Evolutionary conservation across 129 eudicot species (phyloP).

Genomic region (Daucus carota): DNA sequence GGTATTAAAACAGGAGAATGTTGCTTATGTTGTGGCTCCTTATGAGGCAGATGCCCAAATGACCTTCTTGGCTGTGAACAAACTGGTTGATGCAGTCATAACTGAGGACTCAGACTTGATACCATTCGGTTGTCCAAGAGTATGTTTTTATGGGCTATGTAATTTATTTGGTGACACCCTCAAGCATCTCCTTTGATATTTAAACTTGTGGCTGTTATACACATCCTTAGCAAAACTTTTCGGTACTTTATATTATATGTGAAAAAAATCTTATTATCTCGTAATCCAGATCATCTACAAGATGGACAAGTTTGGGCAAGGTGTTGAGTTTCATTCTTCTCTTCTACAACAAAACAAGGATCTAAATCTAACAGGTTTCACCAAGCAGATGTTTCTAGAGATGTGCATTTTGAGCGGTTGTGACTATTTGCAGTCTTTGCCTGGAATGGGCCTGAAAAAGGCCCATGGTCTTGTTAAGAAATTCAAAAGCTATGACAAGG

Average conservation of each 20-base stretch:
- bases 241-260: too few relatives aligned
- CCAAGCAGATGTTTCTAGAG: constrained; percentile 81
- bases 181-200: background rate
- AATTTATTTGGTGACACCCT: constrained; percentile 2
- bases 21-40: constrained; percentile 81
- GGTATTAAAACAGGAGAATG: constrained; percentile 75
- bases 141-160: constrained; percentile 23
- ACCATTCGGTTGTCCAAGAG: constrained; percentile 96
- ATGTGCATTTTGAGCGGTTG: constrained; percentile 97
- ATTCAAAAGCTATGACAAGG: constrained; percentile 70
- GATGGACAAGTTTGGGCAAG: constrained; percentile 97
- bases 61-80: constrained; percentile 83
- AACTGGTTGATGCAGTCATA: constrained; percentile 88
- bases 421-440: constrained; percentile 85
- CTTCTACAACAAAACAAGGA: constrained; percentile 67
- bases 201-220: background rate
- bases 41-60: constrained; percentile 99
- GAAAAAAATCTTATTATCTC: constrained; percentile 1
- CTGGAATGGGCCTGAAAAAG: constrained; percentile 96
- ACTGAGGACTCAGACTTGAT: constrained; percentile 96
- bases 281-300: constrained; percentile 74
- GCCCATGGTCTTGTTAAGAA: constrained; percentile 74
- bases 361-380: constrained; percentile 55
- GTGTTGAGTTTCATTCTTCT: constrained; percentile 71
- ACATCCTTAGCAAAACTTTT: background rate